These are phyloP conservation scores for Tephrocybe sp. DNA, from an alignment of 768 basidiomycete species.

Conservation along the genomic window DNA sequence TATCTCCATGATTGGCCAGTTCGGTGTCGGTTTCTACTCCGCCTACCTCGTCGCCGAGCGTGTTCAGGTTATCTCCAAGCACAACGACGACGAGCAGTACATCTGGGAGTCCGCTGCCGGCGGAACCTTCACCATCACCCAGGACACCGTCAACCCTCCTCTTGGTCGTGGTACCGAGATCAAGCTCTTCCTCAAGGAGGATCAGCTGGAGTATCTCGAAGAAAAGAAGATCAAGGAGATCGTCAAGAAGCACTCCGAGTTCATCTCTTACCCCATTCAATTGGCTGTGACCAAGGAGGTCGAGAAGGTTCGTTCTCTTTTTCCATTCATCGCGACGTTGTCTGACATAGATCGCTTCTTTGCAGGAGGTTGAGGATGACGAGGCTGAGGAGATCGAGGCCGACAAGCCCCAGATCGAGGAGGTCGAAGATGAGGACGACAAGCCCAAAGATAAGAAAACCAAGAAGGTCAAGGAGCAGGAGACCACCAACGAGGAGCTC, in stretches of 20 bases:
- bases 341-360: conserved; percentile 2
- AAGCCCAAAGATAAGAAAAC: conserved; percentile 90
- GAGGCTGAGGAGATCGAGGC: conserved; percentile 79
- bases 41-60: conserved; percentile 98
- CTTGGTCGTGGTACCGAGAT: conserved; percentile 94
- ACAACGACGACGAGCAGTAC: conserved; percentile 99
- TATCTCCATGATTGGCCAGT: conserved; percentile 97
- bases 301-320: conserved; percentile 77
- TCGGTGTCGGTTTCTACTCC: conserved; percentile 99
- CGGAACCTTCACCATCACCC: conserved; percentile 98
- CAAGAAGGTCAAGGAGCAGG: conserved; percentile 91
- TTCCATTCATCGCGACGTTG: conserved; percentile 8
- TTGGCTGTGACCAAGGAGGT: conserved; percentile 98
- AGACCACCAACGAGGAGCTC: conserved; percentile 92
- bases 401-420: conserved; percentile 77
- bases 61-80: conserved; percentile 98
- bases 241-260: conserved; percentile 99
- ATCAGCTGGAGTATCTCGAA: conserved; percentile 98
- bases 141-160: conserved; percentile 84
- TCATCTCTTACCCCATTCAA: conserved; percentile 99
- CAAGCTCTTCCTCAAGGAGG: conserved; percentile 94
- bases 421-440: conserved; percentile 81
- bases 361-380: conserved; percentile 84
- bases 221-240: conserved; percentile 99
- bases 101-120: conserved; percentile 99